phyloP scores from a whole-genome alignment of 129 eudicot species.

The Logfia minima region DNA sequence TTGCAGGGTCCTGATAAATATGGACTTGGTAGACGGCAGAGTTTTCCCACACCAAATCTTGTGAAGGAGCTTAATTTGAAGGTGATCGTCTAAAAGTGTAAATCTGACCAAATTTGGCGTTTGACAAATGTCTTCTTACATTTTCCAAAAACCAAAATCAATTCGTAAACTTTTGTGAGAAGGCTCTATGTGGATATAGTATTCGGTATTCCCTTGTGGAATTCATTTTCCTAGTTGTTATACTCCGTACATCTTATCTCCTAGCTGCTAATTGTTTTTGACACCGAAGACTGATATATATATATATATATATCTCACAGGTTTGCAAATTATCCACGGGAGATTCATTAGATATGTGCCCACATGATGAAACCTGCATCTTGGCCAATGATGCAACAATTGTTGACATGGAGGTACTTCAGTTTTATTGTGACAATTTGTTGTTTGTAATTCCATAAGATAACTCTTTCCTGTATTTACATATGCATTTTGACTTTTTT shows the following conservation, averaged over 20 bases:
- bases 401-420: slow-evolving; percentile 94
- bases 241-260: background rate
- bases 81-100: slow-evolving; percentile 38
- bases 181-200: background rate
- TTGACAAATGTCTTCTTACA: background rate
- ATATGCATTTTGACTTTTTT: background rate
- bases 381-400: slow-evolving; percentile 81
- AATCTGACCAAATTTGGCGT: background rate
- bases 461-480: background rate
- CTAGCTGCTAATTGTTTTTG: background rate
- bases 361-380: slow-evolving; percentile 74
- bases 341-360: slow-evolving; percentile 82
- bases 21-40: slow-evolving; percentile 74
- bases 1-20: slow-evolving; percentile 77
- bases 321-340: slow-evolving; percentile 85
- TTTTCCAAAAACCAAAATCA: background rate
- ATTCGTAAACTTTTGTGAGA: background rate
- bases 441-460: background rate
- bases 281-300: background rate
- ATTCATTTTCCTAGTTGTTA: background rate
- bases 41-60: slow-evolving; percentile 71
- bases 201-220: background rate
- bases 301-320: slow-evolving; percentile 34
- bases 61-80: slow-evolving; percentile 64
- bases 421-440: background rate